A percentile compares a stretch with the other conserved stretches of the same genome.
These are phyloP conservation scores for Linanthus parryae DNA, from an alignment of 148 eudicot genomes.

Conservation along the genomic window DNA sequence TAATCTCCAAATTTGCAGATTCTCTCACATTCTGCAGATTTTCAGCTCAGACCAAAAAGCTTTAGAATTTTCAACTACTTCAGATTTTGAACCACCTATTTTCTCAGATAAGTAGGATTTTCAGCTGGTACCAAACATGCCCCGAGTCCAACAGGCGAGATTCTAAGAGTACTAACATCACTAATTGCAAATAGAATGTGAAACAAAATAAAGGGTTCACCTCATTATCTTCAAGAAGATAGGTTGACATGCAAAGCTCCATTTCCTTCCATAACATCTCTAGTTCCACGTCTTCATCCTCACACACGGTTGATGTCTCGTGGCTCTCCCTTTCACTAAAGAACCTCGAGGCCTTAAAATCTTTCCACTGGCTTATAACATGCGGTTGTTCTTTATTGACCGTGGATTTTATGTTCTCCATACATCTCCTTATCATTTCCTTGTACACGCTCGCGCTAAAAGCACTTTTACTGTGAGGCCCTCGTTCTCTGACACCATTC, in stretches of 20 bases:
- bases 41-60: no score
- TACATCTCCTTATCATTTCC: constrained; percentile 69
- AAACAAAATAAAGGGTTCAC: constrained; percentile 15
- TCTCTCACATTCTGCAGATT: no score
- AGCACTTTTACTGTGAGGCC: constrained; percentile 35
- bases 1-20: no score
- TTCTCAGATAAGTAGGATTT: no score
- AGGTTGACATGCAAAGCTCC: constrained; percentile 75
- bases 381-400: constrained; percentile 57
- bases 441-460: constrained; percentile 53
- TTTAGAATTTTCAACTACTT: no score
- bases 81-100: no score
- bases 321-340: constrained; percentile 3
- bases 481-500: constrained; percentile 43
- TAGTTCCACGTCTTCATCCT: constrained; percentile 44
- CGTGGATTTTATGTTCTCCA: constrained; percentile 73
- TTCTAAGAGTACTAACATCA: not conserved
- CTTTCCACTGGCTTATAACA: constrained; percentile 69
- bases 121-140: no score
- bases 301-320: not conserved
- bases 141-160: no score
- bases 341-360: constrained; percentile 36
- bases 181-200: not conserved
- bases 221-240: constrained; percentile 54
- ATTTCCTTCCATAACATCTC: constrained; percentile 84